These are phyloP conservation scores for Candida hungchunana DNA, from an alignment of 805 yeast genomes.

Conservation along the genomic window DNA sequence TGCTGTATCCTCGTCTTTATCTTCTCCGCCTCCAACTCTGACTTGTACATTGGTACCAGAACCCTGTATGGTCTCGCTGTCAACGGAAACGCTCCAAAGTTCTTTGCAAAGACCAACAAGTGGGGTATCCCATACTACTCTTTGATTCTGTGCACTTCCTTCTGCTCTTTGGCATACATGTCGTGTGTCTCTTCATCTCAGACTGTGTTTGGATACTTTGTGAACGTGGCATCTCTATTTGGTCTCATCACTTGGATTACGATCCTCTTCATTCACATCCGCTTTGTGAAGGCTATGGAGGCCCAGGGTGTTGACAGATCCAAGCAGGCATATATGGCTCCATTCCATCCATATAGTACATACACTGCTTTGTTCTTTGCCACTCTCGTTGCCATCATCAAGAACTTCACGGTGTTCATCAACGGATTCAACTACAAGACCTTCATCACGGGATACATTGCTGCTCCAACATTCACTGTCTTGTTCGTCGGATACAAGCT, in stretches of 20 bases:
- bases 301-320: slow-evolving; percentile 60
- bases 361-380: slow-evolving; percentile 54
- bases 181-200: slow-evolving; percentile 53
- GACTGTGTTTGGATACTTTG: slow-evolving; percentile 61
- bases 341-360: slow-evolving; percentile 66
- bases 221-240: slow-evolving; percentile 71
- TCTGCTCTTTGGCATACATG: slow-evolving; percentile 70
- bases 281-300: slow-evolving; percentile 58
- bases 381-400: slow-evolving; percentile 52
- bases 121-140: slow-evolving; percentile 69
- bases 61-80: slow-evolving; percentile 66
- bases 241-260: slow-evolving; percentile 75
- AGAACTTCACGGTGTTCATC: slow-evolving; percentile 71
- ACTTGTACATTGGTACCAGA: slow-evolving; percentile 73
- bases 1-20: slow-evolving; percentile 75
- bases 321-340: slow-evolving; percentile 48
- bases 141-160: slow-evolving; percentile 41
- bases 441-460: slow-evolving; percentile 77
- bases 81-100: slow-evolving; percentile 65
- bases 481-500: slow-evolving; percentile 57
- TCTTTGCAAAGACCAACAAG: slow-evolving; percentile 33
- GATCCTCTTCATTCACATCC: slow-evolving; percentile 61
- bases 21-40: slow-evolving; percentile 78
- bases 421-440: slow-evolving; percentile 56
- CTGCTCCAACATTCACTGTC: slow-evolving; percentile 49